These are phyloP conservation scores for Myrica gale DNA, from an alignment of 306 rosid species.

Conservation along the genomic window DNA sequence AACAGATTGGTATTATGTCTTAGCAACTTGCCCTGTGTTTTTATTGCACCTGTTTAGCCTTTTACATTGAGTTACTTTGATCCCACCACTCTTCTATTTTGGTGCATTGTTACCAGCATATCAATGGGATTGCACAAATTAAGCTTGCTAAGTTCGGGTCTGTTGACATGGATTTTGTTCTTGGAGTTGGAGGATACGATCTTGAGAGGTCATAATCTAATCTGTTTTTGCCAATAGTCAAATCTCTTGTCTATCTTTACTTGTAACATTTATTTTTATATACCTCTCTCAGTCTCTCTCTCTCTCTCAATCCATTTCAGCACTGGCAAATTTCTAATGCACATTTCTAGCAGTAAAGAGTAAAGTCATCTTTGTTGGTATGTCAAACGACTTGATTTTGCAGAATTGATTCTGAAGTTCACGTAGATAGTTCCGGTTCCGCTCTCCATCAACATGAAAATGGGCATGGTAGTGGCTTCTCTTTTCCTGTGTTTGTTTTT, in stretches of 20 bases:
- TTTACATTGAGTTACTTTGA: constrained; percentile 17
- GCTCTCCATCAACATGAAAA: constrained; percentile 50
- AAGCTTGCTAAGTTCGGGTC: constrained; percentile 80
- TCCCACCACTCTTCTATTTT: constrained; percentile 17
- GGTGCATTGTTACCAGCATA: constrained; percentile 54
- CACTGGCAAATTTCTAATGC: constrained; percentile 6
- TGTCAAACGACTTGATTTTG: constrained; percentile 27
- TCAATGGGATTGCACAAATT: constrained; percentile 84
- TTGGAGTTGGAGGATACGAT: constrained; percentile 96
- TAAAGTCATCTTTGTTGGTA: constrained; percentile 15
- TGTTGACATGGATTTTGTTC: constrained; percentile 83
- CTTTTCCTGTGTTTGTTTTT: background rate
- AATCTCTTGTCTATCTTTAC: constrained; percentile 2
- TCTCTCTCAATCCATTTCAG: background rate
- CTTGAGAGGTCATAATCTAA: constrained; percentile 60
- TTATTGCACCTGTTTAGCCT: constrained; percentile 2
- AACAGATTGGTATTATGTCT: background rate
- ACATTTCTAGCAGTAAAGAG: background rate
- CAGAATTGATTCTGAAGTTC: constrained; percentile 80
- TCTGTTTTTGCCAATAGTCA: background rate
- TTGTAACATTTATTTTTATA: constrained; percentile 1
- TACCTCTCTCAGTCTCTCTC: background rate
- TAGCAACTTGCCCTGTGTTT: background rate
- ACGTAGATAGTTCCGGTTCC: constrained; percentile 51
- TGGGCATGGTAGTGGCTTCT: constrained; percentile 52